Base-by-base conservation (phyloP, 768 basidiomycete species). In the Strobilomyces confusus region DNA sequence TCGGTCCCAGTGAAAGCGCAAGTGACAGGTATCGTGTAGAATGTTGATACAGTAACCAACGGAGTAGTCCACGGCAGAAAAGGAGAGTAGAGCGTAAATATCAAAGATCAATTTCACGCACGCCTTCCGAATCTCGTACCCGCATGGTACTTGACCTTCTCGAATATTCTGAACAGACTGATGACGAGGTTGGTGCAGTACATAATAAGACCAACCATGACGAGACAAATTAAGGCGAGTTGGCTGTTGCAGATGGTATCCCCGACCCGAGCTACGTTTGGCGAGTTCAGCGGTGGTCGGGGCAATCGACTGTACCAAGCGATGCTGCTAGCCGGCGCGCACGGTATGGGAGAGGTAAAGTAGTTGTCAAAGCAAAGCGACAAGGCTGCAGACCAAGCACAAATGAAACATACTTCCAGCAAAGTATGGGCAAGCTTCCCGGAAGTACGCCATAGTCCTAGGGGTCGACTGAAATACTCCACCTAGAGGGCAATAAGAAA, bases 361-460 rank as follows among this genome's bases (percentile, higher is more conserved):
- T 86, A 92, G 65, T 95, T 92, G 76, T 95, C 91, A 71, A 95
- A 92, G 57, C 82, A 84, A 49, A 95, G 84, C 17, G 91, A 90
- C 49, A 95, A 78, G 15, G 88, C 85, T 30, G 91, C 89, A 52
- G 90, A 92, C 92, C 92, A 95, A n/a, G 87, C 82, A 70, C 92
- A 95, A 60, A 93, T 92, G 68, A 92, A 93, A 50, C 92, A 75
- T 42, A 93, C 87, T 74, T 95, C 94, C 43, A 84, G 79, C 30
- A 95, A 80, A 8, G 92, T 95, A 64, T 94, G 86, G 3, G 87
- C 82, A 34, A 94, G 80, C 70, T 95, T 95, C 46, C 77, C 83
- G 30, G 90, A 91, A 30, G 93, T 92, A 48, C 81, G 79, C 94
- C 94, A 95, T 29, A 95, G 75, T n/a, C 93, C 94, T 22, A 95